Percentiles rank a stretch among this genome's conserved stretches.
Conservation (phyloP, 345 rosid genomes). For the Eucalyptus marginata region DNA sequence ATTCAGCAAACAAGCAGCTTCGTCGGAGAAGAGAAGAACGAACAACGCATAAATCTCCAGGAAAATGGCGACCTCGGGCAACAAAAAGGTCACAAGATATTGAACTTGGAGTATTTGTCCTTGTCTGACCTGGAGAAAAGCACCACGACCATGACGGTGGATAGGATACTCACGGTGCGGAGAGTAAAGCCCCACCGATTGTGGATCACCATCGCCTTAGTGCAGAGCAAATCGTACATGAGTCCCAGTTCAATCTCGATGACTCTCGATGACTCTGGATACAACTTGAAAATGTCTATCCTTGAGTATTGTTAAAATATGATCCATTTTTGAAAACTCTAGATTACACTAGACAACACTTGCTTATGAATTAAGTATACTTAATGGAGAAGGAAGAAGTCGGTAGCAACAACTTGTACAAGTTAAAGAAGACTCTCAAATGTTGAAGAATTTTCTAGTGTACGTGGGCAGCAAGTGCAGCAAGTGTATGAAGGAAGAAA, state of each 20-base stretch:
- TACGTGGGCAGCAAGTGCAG: too few species aligned
- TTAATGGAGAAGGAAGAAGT: too few species aligned
- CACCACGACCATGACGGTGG: background rate
- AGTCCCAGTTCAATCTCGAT: conserved; percentile 25
- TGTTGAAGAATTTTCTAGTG: too few species aligned
- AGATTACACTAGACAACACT: too few species aligned
- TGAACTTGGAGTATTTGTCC: background rate
- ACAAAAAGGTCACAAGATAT: background rate
- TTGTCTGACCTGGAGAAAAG: background rate
- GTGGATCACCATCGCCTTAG: conserved; percentile 14
- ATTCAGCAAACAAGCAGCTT: background rate
- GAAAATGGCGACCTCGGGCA: background rate
- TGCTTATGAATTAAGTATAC: too few species aligned
- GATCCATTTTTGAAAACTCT: too few species aligned
- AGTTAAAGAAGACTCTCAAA: too few species aligned
- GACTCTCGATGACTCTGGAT: background rate
- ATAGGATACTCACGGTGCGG: background rate
- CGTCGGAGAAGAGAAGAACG: background rate
- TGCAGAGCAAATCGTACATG: conserved; percentile 19
- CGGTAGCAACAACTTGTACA: too few species aligned
- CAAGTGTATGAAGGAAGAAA: too few species aligned
- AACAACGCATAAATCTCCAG: background rate
- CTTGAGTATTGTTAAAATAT: background rate
- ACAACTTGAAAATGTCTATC: background rate
- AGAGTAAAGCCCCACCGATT: background rate